Evolutionary conservation across 176 grass and related monocot genomes (phyloP), one percentile per base, ranked within the genome.

Genomic region (Ensete ventricosum): DNA sequence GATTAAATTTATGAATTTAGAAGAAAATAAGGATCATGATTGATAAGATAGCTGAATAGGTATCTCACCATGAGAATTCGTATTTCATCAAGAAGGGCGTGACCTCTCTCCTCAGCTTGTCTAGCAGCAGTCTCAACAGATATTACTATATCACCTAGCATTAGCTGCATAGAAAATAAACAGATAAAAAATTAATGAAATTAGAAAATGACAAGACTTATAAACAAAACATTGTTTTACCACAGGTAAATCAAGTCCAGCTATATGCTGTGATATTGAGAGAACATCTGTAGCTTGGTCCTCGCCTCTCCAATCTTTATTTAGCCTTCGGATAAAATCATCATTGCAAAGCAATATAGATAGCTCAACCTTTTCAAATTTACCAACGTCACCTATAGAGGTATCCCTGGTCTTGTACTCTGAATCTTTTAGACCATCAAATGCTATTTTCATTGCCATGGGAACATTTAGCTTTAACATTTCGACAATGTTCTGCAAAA

Each of bases 81-180:
- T 60, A 94, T 75, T 94, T 94, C 95, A 85, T 99, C 95, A 72
- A 99, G 86, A 91, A 99, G 88, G 3, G 86, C 81, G 81, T 91
- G 80, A 24, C 94, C 90, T 85, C n/a, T 85, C 77, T 89, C 95
- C 81, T 91, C 90, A 66, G 95, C 95, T 89, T 99, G 88, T 74
- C 84, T 94, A 73, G 84, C 82, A 76, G 95, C 86, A 69, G 88
- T 93, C 83, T 99, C 95, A 8, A 87, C 88, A 74, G 95, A 99
- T 81, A 99, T 91, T 74, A 89, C 88, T 66, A 99, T 80, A 52
- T 89, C 84, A 80, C 95, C 95, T 66, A 99, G 75, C 82, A 89
- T 87, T 84, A 99, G 79, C 95, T 98, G 84, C 67, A 77, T 50
- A 82, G 83, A 83, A 64, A 52, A 81, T 74, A 85, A 13, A 25